phyloP scores from a whole-genome alignment of 306 rosid genomes.

The Vicia sativa region DNA sequence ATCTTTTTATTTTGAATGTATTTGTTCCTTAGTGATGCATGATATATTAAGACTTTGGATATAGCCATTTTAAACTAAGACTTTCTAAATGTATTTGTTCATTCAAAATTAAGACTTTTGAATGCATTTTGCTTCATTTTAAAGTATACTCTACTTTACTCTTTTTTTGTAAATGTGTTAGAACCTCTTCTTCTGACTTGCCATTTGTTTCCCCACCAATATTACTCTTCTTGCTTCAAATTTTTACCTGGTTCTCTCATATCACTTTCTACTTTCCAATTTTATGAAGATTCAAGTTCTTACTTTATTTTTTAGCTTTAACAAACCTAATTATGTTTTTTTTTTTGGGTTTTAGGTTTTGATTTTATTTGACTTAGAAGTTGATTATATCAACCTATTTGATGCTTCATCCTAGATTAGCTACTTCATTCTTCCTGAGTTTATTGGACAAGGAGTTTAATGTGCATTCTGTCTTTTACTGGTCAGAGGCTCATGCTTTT shows the following conservation, averaged over 20 bases:
- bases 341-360: conserved; percentile 54
- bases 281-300: background rate
- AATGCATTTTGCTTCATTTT: no score
- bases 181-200: conserved; percentile 62
- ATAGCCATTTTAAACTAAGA: no score
- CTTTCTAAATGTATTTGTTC: no score
- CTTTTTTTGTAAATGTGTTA: conserved; percentile 39
- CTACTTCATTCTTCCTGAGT: conserved; percentile 66
- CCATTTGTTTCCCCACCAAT: conserved; percentile 60
- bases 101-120: no score
- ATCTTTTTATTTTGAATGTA: no score
- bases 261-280: conserved; percentile 1
- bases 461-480: conserved; percentile 70
- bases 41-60: no score
- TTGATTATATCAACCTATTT: conserved; percentile 76
- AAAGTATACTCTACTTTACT: background rate
- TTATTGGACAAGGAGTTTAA: conserved; percentile 63
- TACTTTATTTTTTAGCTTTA: background rate
- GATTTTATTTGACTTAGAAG: conserved; percentile 84
- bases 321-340: no score
- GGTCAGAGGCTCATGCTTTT: conserved; percentile 88
- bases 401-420: conserved; percentile 81
- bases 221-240: conserved; percentile 72
- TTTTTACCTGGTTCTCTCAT: conserved; percentile 67
- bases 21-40: no score